These are phyloP conservation scores for Pelargonium cotyledonis DNA, from an alignment of 441 rosid genomes.

Conservation along the genomic window DNA sequence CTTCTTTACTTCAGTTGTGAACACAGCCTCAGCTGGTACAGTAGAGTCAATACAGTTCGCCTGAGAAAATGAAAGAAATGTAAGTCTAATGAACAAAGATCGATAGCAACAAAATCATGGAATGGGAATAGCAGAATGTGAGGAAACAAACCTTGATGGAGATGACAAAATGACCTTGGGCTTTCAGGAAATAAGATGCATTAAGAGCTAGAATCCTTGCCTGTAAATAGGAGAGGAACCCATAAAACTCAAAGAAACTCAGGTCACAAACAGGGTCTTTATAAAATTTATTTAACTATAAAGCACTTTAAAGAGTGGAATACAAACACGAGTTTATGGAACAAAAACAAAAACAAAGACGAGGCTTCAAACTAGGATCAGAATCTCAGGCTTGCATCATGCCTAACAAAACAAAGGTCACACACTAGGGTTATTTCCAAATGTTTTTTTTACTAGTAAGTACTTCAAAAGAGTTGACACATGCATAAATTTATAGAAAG, in stretches of 20 bases:
- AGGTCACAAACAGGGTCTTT: background rate
- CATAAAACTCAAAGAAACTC: background rate
- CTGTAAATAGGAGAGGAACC: constrained; percentile 30
- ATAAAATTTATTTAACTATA: too few relatives aligned
- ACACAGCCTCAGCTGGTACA: constrained; percentile 72
- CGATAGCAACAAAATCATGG: too few relatives aligned
- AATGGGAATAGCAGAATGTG: background rate
- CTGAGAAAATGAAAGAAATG: constrained; percentile 17
- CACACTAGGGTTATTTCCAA: background rate
- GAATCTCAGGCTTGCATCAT: background rate
- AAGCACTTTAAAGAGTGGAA: too few relatives aligned
- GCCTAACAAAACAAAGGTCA: background rate
- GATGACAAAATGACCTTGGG: constrained; percentile 93
- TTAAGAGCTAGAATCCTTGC: constrained; percentile 89
- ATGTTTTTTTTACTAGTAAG: too few relatives aligned
- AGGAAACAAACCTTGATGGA: constrained; percentile 72
- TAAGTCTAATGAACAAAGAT: constrained; percentile 3
- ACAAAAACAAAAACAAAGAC: too few relatives aligned
- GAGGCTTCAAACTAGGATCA: constrained; percentile 1
- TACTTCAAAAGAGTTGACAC: too few relatives aligned
- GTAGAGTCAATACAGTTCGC: constrained; percentile 88
- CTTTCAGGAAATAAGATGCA: constrained; percentile 69
- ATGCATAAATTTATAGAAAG: too few relatives aligned
- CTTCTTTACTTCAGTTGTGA: constrained; percentile 78
- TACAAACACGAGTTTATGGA: too few relatives aligned